phyloP scores from a whole-genome alignment of 805 yeast genomes.

The Pichia ethanolica region DNA sequence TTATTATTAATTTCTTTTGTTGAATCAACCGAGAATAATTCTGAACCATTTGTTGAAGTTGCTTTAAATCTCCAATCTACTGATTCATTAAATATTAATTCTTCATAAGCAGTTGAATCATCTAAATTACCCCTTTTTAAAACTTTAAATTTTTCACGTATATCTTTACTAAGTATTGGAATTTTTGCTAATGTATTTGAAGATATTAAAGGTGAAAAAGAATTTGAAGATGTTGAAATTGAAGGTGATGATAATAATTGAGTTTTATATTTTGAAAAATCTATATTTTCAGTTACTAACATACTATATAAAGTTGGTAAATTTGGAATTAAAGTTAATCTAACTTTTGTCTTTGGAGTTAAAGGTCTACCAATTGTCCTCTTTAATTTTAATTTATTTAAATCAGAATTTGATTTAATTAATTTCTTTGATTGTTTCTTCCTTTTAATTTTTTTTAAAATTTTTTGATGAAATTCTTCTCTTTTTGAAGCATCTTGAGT shows the following conservation, averaged over 20 bases:
- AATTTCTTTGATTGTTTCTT: neutral
- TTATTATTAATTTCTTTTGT: neutral
- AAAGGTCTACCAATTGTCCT: slow-evolving; percentile 35
- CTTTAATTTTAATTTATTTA: neutral
- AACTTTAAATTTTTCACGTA: slow-evolving; percentile 3
- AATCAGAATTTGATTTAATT: neutral
- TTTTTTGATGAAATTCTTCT: neutral
- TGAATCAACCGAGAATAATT: neutral
- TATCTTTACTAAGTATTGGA: neutral
- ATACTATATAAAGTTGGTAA: slow-evolving; percentile 37
- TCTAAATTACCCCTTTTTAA: slow-evolving; percentile 5
- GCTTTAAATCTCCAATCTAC: slow-evolving; percentile 12
- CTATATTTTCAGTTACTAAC: slow-evolving; percentile 27
- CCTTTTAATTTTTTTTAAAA: slow-evolving; percentile 4
- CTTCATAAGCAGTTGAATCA: slow-evolving; percentile 2
- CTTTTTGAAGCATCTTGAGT: slow-evolving; percentile 1
- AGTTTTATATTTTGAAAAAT: neutral
- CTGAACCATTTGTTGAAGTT: neutral
- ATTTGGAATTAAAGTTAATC: slow-evolving; percentile 40
- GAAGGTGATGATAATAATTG: neutral
- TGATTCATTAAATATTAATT: slow-evolving; percentile 2
- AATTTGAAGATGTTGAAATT: neutral
- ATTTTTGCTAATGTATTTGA: neutral
- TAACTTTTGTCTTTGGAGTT: slow-evolving; percentile 44
- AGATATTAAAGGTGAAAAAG: neutral